Conservation (phyloP, 192 early-diverging fungal species). For the Thoreauomyces humboldtii region DNA sequence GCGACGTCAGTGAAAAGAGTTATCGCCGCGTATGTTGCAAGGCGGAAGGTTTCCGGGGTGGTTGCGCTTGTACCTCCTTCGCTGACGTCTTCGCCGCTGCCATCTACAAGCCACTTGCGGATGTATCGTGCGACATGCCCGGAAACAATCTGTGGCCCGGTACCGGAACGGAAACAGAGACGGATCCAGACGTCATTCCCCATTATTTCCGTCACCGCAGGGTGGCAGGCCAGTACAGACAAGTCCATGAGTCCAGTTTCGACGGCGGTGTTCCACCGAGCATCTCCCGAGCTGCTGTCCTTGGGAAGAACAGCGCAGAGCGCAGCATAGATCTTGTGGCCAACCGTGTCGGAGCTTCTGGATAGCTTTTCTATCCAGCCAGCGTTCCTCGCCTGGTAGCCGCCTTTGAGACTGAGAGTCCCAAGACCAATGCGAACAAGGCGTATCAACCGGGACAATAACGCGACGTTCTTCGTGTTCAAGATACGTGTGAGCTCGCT, state of each 20-base stretch:
- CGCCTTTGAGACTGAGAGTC: conserved; percentile 24
- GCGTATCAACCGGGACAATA: conserved; percentile 12
- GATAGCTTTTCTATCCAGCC: conserved; percentile 43
- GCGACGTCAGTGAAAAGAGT: conserved; percentile 61
- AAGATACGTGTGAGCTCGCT: not conserved
- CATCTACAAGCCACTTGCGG: conserved; percentile 43
- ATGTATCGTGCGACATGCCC: conserved; percentile 45
- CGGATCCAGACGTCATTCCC: conserved; percentile 82
- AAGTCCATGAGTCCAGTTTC: conserved; percentile 46
- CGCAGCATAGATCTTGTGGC: conserved; percentile 28
- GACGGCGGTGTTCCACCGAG: conserved; percentile 5
- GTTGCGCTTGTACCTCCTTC: conserved; percentile 22
- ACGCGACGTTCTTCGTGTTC: not conserved
- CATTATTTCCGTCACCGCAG: conserved; percentile 38
- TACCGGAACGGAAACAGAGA: conserved; percentile 70
- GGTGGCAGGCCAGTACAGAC: conserved; percentile 50
- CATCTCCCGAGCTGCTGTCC: conserved; percentile 5
- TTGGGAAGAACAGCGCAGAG: conserved; percentile 35
- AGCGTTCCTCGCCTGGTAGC: conserved; percentile 10
- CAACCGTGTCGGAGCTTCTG: conserved; percentile 29
- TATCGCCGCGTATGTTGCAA: conserved; percentile 62
- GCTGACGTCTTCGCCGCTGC: conserved; percentile 26
- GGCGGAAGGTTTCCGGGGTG: conserved; percentile 9
- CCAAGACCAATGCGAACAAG: conserved; percentile 42
- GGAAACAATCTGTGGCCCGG: conserved; percentile 65